These are phyloP conservation scores for Ceratocystis alfenasii DNA, from an alignment of 2,329 filamentous ascomycete species.

Conservation along the genomic window DNA sequence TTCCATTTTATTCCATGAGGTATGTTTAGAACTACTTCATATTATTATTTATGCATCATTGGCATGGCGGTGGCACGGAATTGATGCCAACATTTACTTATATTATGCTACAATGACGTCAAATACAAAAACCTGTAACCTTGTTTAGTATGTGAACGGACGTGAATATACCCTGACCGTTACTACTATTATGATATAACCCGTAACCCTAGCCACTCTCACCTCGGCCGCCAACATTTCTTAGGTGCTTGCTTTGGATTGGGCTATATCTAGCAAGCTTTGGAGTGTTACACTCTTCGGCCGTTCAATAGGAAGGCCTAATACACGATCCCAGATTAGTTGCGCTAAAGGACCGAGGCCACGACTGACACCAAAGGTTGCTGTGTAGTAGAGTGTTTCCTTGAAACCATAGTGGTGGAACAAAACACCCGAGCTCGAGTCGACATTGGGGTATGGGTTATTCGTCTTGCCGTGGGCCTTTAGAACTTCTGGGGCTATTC, in stretches of 20 bases:
- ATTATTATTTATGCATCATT: not conserved
- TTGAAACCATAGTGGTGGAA: conserved; percentile 98
- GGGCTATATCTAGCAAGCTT: conserved; percentile 19
- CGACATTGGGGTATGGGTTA: conserved; percentile 96
- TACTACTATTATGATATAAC: too few relatives aligned
- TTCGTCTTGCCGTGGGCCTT: conserved; percentile 96
- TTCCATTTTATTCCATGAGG: too few relatives aligned
- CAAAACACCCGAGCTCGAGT: conserved; percentile 81
- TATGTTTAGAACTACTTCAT: not conserved
- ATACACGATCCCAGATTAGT: conserved; percentile 86
- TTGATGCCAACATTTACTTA: not conserved
- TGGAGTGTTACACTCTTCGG: conserved; percentile 95
- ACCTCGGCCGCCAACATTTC: not conserved
- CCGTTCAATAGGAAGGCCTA: conserved; percentile 90
- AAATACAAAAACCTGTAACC: not conserved
- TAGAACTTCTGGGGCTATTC: conserved; percentile 79
- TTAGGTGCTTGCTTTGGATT: not conserved
- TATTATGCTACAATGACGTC: not conserved
- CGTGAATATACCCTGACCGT: too few relatives aligned
- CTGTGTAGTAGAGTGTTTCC: conserved; percentile 88
- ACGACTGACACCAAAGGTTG: conserved; percentile 56
- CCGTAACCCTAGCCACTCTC: not conserved
- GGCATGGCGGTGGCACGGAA: not conserved
- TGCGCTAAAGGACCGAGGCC: conserved; percentile 82
- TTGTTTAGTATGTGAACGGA: too few relatives aligned